These are phyloP conservation scores for Volutella citrinella DNA, from an alignment of 2,329 filamentous ascomycete species.

Conservation along the genomic window DNA sequence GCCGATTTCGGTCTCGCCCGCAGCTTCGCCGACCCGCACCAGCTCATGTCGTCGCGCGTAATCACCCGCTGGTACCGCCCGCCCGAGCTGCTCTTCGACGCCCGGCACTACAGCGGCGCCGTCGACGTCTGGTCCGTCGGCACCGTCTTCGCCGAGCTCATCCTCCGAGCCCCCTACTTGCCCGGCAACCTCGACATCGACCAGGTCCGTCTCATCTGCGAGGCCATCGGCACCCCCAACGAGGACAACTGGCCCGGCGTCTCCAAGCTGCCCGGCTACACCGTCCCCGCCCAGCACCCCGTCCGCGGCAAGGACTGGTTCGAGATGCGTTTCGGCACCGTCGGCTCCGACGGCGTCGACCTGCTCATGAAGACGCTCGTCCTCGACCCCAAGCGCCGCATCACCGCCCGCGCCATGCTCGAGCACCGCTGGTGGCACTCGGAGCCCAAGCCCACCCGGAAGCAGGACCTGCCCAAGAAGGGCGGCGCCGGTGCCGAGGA, in stretches of 20 bases:
- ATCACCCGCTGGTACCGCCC: slow-evolving; percentile 97
- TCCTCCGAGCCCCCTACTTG: slow-evolving; percentile 79
- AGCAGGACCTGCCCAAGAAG: slow-evolving; percentile 78
- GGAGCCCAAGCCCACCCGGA: slow-evolving; percentile 78
- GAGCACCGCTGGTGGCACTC: slow-evolving; percentile 82
- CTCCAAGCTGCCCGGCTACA: slow-evolving; percentile 73
- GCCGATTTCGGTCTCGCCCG: slow-evolving; percentile 96
- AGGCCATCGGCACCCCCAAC: slow-evolving; percentile 82
- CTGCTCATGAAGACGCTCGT: slow-evolving; percentile 80
- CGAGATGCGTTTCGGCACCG: slow-evolving; percentile 71
- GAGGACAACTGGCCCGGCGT: slow-evolving; percentile 97
- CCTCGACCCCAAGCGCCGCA: slow-evolving; percentile 82
- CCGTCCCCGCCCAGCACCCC: slow-evolving; percentile 62
- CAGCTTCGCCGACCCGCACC: slow-evolving; percentile 82
- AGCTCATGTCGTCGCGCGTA: slow-evolving; percentile 87
- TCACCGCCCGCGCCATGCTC: slow-evolving; percentile 74
- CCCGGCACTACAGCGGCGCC: slow-evolving; percentile 81
- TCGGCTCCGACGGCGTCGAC: slow-evolving; percentile 81
- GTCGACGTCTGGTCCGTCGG: slow-evolving; percentile 96
- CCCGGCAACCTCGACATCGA: slow-evolving; percentile 82
- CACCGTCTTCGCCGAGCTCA: slow-evolving; percentile 87
- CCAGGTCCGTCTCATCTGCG: slow-evolving; percentile 80
- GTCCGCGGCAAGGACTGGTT: slow-evolving; percentile 70
- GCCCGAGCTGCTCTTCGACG: slow-evolving; percentile 89
- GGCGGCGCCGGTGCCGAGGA: slow-evolving; percentile 67